Evolutionary conservation across 768 basidiomycete genomes (phyloP).

Genomic region (Lactarius psammicola): DNA sequence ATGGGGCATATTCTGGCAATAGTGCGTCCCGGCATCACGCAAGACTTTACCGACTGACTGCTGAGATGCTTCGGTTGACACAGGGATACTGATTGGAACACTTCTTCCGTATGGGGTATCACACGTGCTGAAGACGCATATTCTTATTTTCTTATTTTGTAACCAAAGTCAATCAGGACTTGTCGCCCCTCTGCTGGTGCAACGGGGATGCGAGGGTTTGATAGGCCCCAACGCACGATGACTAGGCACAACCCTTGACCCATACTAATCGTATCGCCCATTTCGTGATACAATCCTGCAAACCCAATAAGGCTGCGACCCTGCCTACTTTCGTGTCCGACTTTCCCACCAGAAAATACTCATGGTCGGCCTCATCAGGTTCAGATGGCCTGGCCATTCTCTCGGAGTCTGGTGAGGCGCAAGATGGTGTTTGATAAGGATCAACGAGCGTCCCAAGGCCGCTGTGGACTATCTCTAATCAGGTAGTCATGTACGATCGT

Average conservation of each 20-base stretch:
- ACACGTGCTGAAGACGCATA: slow-evolving; percentile 14
- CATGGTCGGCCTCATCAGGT: slow-evolving; percentile 4
- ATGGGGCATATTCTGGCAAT: slow-evolving; percentile 17
- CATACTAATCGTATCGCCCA: slow-evolving; percentile 9
- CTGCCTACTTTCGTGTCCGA: slow-evolving; percentile 1
- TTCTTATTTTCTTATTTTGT: slow-evolving; percentile 12
- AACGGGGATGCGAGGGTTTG: slow-evolving; percentile 11
- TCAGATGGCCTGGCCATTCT: slow-evolving; percentile 1
- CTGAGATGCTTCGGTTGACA: slow-evolving; percentile 14
- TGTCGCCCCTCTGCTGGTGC: slow-evolving; percentile 9
- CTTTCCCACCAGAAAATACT: slow-evolving; percentile 21
- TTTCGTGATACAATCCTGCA: slow-evolving; percentile 2
- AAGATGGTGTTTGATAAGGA: slow-evolving; percentile 14
- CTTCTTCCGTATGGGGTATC: slow-evolving; percentile 19
- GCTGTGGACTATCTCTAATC: slow-evolving; percentile 8
- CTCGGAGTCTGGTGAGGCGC: slow-evolving; percentile 16
- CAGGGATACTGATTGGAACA: slow-evolving; percentile 13
- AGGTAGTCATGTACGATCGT: not conserved
- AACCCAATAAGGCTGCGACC: slow-evolving; percentile 19
- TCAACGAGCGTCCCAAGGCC: slow-evolving; percentile 8
- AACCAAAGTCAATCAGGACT: slow-evolving; percentile 12
- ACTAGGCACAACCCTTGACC: not conserved
- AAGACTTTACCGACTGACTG: slow-evolving; percentile 15
- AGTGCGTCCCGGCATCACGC: slow-evolving; percentile 6
- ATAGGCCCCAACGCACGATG: slow-evolving; percentile 1